Base-by-base conservation (phyloP, 306 rosid genomes). In the Malus orientalis region DNA sequence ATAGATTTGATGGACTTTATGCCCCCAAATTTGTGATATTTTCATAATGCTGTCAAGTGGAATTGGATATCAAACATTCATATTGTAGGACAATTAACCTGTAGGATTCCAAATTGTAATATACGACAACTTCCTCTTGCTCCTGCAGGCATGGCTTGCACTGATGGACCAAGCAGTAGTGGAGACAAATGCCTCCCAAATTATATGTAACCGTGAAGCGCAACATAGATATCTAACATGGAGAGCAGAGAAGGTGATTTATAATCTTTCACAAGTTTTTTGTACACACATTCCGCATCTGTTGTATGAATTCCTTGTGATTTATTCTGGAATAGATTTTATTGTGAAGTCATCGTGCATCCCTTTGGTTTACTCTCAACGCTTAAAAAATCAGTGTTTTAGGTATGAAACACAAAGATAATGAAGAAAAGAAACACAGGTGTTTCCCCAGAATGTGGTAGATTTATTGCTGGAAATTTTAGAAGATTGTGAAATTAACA, bases 201-300 rank as follows among this genome's bases (percentile, higher is more conserved):
- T 87, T 72, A 70, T 69, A 19, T 20, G 57, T 79, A 93, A 93
- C 69, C 83, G 85, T 29, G 94, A 91, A 82, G 97, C 97, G 32
- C 98, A 93, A 22, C 94, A 91, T 84, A 84, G 89, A 86, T 93
- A 93, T 84, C 60, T 93, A 44, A 78, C 90, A 6, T 93, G 97
- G 95, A 87, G 96, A 83, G 85, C 86, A 14, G 97, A 90, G 81
- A 94, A 85, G 98, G 98, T 91, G 67, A 60, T 76, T 87, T 27
- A 5, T 72, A 19, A 67, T 55, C 40, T 71, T 69, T 51, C 30
- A 79, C 42, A 30, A 16, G 53, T 18, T 76, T 57, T 42, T n/a
- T 51, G 18, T 70, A 60, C 49, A 11, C 49, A 11, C 51, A 19
- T 55, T 70, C 62, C 71, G 8, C 45, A 13, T 22, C 47, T 29